These are phyloP conservation scores for Fusarium sp. DNA, from an alignment of 2,329 filamentous ascomycete genomes.

Conservation along the genomic window DNA sequence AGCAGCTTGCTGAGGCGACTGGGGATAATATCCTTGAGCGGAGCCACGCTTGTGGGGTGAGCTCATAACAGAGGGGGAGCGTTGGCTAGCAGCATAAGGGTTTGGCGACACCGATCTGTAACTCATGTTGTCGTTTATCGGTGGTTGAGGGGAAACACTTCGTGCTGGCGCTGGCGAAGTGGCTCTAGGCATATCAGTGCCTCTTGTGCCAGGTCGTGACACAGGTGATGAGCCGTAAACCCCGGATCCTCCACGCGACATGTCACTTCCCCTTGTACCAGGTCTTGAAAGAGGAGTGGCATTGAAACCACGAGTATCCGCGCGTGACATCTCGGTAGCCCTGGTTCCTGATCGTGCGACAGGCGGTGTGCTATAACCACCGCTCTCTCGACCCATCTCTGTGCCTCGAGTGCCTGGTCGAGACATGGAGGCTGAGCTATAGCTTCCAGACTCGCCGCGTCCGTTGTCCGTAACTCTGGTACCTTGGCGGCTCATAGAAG, in stretches of 20 bases:
- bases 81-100: conserved; percentile 66
- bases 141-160: conserved; percentile 74
- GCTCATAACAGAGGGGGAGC: conserved; percentile 57
- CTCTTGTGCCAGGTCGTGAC: conserved; percentile 72
- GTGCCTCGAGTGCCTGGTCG: conserved; percentile 46
- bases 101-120: conserved; percentile 73
- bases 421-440: conserved; percentile 45
- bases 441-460: conserved; percentile 51
- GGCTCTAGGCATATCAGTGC: conserved; percentile 71
- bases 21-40: conserved; percentile 66
- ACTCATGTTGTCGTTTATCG: conserved; percentile 61
- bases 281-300: conserved; percentile 61
- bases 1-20: conserved; percentile 66
- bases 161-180: conserved; percentile 79
- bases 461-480: conserved; percentile 39
- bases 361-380: conserved; percentile 41
- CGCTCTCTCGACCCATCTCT: conserved; percentile 50
- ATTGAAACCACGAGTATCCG: conserved; percentile 46
- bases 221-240: conserved; percentile 56
- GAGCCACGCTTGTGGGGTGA: conserved; percentile 63
- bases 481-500: conserved; percentile 59
- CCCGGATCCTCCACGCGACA: conserved; percentile 49
- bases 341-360: conserved; percentile 46
- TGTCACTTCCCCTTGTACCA: conserved; percentile 55
- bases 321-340: conserved; percentile 43